A percentile compares a stretch with the other conserved stretches of the same genome.
Evolutionary conservation across 164 flowering plant genomes (phyloP).

Genomic region (Berberis thunbergii): DNA sequence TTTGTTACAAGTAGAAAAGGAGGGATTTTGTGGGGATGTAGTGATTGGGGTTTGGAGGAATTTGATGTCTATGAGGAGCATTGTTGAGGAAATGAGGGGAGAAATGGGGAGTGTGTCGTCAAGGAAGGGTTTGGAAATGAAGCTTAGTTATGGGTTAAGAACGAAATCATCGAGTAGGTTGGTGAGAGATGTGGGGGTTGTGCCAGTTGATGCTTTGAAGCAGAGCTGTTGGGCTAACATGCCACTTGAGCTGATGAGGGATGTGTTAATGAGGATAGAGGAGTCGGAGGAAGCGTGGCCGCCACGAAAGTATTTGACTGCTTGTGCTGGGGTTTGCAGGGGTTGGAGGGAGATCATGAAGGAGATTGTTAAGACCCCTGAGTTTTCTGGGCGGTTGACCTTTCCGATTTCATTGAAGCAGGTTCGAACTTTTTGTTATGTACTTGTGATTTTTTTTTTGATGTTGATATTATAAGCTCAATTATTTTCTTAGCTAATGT

Average conservation of each 20-base stretch:
- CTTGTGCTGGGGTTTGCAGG: conserved; percentile 82
- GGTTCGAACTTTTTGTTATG: conserved; percentile 27
- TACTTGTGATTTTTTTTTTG: background rate
- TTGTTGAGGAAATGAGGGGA: background rate
- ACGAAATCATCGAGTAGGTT: conserved; percentile 26
- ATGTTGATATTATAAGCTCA: background rate
- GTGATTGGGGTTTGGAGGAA: background rate
- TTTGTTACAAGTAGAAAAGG: background rate
- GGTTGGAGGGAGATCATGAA: conserved; percentile 47
- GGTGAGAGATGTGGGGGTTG: background rate
- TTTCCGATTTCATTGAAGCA: conserved; percentile 66
- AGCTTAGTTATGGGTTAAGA: background rate
- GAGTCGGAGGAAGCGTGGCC: conserved; percentile 74
- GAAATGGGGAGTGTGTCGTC: conserved; percentile 5
- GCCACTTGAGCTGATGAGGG: conserved; percentile 82
- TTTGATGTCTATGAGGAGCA: background rate
- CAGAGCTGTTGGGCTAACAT: conserved; percentile 76
- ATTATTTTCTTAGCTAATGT: background rate
- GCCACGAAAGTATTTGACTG: conserved; percentile 52
- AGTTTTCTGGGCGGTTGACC: conserved; percentile 38
- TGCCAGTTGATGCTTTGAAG: conserved; percentile 25
- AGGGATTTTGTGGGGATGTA: background rate
- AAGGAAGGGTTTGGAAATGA: background rate
- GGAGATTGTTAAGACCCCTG: conserved; percentile 39
- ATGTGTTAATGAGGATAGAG: conserved; percentile 67